These are phyloP conservation scores for Ophioceras dolichostomum DNA, from an alignment of 2,329 filamentous ascomycete genomes.

Conservation along the genomic window DNA sequence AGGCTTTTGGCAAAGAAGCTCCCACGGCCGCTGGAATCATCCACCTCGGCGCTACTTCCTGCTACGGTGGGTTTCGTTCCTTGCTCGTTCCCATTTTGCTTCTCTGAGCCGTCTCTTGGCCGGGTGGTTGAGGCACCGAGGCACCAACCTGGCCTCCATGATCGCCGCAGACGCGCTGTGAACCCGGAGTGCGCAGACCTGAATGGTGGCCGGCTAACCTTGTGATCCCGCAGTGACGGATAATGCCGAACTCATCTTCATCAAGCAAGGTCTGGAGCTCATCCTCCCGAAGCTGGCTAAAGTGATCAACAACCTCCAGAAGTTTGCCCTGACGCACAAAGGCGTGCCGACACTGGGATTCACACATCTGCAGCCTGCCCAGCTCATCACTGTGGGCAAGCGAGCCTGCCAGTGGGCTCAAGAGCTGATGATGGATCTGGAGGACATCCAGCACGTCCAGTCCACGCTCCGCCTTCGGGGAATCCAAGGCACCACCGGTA, in stretches of 20 bases:
- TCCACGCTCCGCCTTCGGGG: conserved; percentile 1
- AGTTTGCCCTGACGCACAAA: conserved; percentile 55
- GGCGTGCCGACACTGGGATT: conserved; percentile 7
- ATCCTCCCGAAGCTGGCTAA: conserved; percentile 66
- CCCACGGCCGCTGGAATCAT: conserved; percentile 67
- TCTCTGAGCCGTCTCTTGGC: too few relatives aligned
- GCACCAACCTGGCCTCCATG: too few relatives aligned
- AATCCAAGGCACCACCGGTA: conserved; percentile 50
- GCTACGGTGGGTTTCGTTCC: too few relatives aligned
- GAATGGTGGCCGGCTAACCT: too few relatives aligned
- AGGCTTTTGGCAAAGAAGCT: background rate
- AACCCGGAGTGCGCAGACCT: conserved; percentile 18
- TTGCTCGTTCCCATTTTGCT: too few relatives aligned
- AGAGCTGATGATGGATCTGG: conserved; percentile 63
- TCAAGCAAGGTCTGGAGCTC: conserved; percentile 64
- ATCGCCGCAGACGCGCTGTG: too few relatives aligned
- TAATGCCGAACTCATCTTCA: conserved; percentile 67
- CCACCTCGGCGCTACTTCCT: conserved; percentile 55
- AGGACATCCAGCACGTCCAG: conserved; percentile 55
- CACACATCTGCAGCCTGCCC: conserved; percentile 59
- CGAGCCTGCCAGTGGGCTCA: conserved; percentile 62
- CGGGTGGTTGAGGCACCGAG: too few relatives aligned
- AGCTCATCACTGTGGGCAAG: conserved; percentile 51
- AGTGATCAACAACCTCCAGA: conserved; percentile 60
- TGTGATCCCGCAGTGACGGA: conserved; percentile 63